Base-by-base conservation (phyloP, 73 alveolate species). In the Symbiodinium pilosum region DNA sequence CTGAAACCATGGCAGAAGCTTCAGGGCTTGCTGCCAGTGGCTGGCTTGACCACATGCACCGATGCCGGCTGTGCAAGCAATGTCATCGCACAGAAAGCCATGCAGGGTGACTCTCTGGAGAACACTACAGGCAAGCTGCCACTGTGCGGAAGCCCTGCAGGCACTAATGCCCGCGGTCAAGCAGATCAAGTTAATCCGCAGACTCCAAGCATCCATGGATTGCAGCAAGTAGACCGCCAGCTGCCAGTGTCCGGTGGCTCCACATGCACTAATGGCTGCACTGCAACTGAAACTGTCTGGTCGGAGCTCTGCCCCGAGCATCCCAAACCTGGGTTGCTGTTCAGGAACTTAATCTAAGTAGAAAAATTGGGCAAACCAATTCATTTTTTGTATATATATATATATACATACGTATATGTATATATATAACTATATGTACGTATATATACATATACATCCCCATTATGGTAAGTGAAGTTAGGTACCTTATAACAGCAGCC, bases 11-110 rank as follows among this genome's bases (percentile, higher is more conserved):
- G 77, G 97, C 73, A 68, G 39, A 36, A 91, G 38, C 8, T n/a
- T 42, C 51, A 41, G 9, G 2, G 97, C 97, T 12, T 36, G 77
- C 51, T 42, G 97, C 97, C 97, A 91, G 24, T 42, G 81, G 68
- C 97, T 91, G 34, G 89, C 77, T 69, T 91, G 97, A 4, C 97
- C 97, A 91, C 87, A 71, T 2, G 89, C 28, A 2, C 97, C 97
- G 21, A 91, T 91, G 88, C 77, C 52, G 18, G 97, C 97, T 91
- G 97, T 71, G 84, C 97, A 91, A 43, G 75, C 47, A 54, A 91
- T 69, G 30, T 91, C 97, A 28, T 91, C 97, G 4, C 12, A 26
- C 26, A 7, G 21, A 40, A 42, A 39, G 12, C n/a, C 36, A 30
- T 39, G 84, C 84, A 87, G 9, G 0, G 59, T 41, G 30, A 68